Conservation (phyloP, 2,329 filamentous ascomycete species). For the Cryoendolithus antarcticus region DNA sequence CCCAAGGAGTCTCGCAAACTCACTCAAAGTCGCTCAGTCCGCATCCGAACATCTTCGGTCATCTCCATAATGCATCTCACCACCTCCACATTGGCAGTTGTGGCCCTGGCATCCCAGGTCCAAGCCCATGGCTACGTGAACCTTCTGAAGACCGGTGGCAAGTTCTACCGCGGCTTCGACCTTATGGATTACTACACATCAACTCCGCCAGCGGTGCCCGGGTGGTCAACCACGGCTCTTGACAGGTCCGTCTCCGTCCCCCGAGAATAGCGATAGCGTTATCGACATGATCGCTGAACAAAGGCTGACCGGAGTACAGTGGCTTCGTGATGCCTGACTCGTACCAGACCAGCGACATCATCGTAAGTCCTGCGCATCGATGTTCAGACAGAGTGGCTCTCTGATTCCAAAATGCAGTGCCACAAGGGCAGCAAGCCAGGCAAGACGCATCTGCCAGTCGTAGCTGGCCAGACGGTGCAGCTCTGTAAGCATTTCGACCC, state of each 20-base stretch:
- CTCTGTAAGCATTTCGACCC: slow-evolving; percentile 8
- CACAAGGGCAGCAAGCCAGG: slow-evolving; percentile 24
- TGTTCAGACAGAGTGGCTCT: too few relatives aligned
- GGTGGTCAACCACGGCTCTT: slow-evolving; percentile 4
- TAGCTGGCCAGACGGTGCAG: slow-evolving; percentile 22
- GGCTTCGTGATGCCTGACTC: slow-evolving; percentile 22
- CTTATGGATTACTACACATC: slow-evolving; percentile 5
- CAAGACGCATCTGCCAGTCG: slow-evolving; percentile 20
- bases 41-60: neutral
- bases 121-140: slow-evolving; percentile 32
- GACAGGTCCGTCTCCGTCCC: slow-evolving; percentile 2
- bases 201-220: slow-evolving; percentile 4
- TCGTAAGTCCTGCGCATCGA: slow-evolving; percentile 2
- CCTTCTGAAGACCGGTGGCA: slow-evolving; percentile 33
- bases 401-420: slow-evolving; percentile 10
- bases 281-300: neutral
- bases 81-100: too few relatives aligned
- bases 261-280: too few relatives aligned
- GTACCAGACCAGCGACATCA: slow-evolving; percentile 19
- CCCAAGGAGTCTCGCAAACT: neutral
- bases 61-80: neutral
- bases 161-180: slow-evolving; percentile 26
- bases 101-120: slow-evolving; percentile 17
- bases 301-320: slow-evolving; percentile 10
- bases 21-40: slow-evolving; percentile 1